phyloP scores from a whole-genome alignment of 495 filamentous ascomycete genomes.

The Peziza echinospora region DNA sequence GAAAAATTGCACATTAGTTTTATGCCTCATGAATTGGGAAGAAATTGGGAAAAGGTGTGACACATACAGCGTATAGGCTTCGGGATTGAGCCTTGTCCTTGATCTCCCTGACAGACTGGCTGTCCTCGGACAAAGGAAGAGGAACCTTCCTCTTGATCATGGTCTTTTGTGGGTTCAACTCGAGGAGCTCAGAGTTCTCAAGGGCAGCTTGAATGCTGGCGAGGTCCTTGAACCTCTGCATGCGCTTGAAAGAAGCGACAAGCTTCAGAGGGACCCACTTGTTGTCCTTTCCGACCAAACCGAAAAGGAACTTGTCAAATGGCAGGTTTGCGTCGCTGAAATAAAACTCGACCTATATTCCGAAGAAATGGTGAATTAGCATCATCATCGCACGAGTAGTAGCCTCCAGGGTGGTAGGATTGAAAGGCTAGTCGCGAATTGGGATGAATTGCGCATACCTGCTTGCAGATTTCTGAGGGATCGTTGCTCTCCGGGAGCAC shows the following conservation, averaged over 20 bases:
- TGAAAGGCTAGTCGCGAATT: not conserved
- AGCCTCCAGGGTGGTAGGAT: not conserved
- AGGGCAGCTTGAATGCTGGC: slow-evolving; percentile 63
- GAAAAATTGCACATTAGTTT: not conserved
- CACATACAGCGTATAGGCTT: slow-evolving; percentile 38
- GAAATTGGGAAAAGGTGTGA: not conserved
- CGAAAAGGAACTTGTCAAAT: slow-evolving; percentile 66
- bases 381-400: slow-evolving; percentile 4
- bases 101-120: slow-evolving; percentile 24
- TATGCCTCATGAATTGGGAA: not conserved
- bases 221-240: slow-evolving; percentile 75
- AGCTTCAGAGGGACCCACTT: slow-evolving; percentile 50
- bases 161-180: slow-evolving; percentile 36
- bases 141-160: slow-evolving; percentile 52
- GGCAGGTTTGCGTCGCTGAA: slow-evolving; percentile 85
- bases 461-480: slow-evolving; percentile 54
- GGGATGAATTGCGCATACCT: slow-evolving; percentile 29
- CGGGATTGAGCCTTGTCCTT: slow-evolving; percentile 37
- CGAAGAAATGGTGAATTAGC: not conserved
- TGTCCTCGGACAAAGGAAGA: slow-evolving; percentile 27
- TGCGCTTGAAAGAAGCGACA: slow-evolving; percentile 73
- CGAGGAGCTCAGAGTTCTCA: slow-evolving; percentile 44
- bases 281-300: slow-evolving; percentile 54
- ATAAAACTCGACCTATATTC: slow-evolving; percentile 81
- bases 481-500: slow-evolving; percentile 43